phyloP scores from a whole-genome alignment of 2,329 filamentous ascomycete genomes.

The Colletotrichum sp. region DNA sequence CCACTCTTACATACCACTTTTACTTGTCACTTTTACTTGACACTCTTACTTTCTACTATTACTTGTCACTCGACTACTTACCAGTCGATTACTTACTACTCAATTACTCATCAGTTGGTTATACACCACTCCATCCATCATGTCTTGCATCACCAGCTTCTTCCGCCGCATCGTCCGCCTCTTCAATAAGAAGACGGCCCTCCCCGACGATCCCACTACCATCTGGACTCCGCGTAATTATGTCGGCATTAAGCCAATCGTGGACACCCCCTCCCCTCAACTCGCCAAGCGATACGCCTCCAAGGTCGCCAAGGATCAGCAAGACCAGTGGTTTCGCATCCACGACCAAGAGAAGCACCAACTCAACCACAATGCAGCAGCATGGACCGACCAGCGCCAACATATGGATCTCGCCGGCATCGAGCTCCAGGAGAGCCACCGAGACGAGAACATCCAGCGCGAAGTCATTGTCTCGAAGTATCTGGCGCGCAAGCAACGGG shows the following conservation, averaged over 20 bases:
- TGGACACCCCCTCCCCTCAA: not conserved
- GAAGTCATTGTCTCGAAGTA: not conserved
- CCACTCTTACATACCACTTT: too few relatives aligned
- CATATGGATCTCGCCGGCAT: not conserved
- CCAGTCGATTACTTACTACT: not conserved
- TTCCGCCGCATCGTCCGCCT: not conserved
- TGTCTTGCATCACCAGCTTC: not conserved
- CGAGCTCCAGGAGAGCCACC: not conserved
- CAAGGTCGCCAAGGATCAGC: not conserved
- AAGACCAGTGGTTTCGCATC: not conserved
- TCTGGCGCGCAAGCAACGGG: not conserved
- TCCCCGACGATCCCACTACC: not conserved
- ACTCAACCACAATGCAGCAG: not conserved
- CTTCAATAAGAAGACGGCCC: not conserved
- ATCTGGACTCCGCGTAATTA: not conserved
- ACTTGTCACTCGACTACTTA: not conserved
- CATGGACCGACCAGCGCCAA: not conserved
- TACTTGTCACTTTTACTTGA: not conserved
- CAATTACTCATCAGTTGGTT: not conserved
- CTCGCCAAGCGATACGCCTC: not conserved
- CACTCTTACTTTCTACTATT: not conserved
- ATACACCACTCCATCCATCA: not conserved
- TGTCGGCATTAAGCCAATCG: not conserved
- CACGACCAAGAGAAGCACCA: not conserved
- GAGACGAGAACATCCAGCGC: not conserved